phyloP scores from a whole-genome alignment of 2,329 filamentous ascomycete species.

The Neofusicoccum cordaticola region DNA sequence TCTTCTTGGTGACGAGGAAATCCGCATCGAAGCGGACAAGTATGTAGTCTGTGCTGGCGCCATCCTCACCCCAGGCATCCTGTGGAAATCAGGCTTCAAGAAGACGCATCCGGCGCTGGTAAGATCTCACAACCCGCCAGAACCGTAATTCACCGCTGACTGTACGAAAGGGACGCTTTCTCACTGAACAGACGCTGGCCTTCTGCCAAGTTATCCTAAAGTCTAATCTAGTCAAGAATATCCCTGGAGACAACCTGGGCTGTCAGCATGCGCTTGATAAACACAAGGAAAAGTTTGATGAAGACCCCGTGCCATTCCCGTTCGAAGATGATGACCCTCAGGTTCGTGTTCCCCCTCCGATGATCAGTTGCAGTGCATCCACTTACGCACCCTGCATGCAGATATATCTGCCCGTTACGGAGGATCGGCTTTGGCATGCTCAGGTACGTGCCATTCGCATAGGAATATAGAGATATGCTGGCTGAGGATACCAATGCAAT shows the following conservation, averaged over 20 bases:
- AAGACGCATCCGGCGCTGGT: constrained; percentile 12
- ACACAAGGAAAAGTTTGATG: neutral
- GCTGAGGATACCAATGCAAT: neutral
- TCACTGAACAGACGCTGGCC: constrained; percentile 21
- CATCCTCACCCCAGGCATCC: constrained; percentile 26
- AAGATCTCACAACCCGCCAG: neutral
- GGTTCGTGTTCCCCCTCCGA: neutral
- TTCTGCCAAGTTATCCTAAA: constrained; percentile 29
- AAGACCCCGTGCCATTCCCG: neutral
- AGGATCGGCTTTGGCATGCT: neutral
- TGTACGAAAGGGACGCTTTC: neutral
- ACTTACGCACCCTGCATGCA: neutral
- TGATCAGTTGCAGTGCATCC: neutral
- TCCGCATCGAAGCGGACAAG: constrained; percentile 23
- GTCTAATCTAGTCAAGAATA: constrained; percentile 8
- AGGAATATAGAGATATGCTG: too few species aligned
- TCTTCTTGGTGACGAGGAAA: neutral
- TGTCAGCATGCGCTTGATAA: neutral
- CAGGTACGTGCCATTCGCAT: neutral
- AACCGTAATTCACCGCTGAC: too few species aligned
- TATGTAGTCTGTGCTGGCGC: constrained; percentile 28
- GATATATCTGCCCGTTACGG: neutral
- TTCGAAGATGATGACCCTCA: neutral
- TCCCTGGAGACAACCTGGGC: neutral
- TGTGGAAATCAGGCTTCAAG: constrained; percentile 20